Percentiles rank a stretch among this genome's conserved stretches.
phyloP scores from a whole-genome alignment of 805 yeast species.

The Metschnikowia drakensbergensis region DNA sequence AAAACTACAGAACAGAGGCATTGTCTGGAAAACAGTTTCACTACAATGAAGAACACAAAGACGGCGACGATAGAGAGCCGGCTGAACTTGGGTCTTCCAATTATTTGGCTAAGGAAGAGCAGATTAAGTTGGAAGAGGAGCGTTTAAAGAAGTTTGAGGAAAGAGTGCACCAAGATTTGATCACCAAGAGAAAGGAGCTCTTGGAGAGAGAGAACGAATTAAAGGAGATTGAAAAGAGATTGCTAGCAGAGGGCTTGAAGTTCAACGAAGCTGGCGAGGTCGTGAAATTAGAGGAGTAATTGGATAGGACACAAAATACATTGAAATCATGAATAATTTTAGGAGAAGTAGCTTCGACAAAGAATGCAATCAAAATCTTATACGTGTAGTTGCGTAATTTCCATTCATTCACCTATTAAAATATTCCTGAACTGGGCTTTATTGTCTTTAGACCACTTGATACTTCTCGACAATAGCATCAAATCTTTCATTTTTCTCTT shows the following conservation, averaged over 20 bases:
- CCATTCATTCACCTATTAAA: not conserved
- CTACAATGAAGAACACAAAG: conserved; percentile 21
- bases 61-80: conserved; percentile 8
- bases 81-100: conserved; percentile 19
- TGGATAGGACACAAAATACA: not conserved
- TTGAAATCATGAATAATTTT: not conserved
- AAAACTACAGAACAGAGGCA: conserved; percentile 85
- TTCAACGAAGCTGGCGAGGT: conserved; percentile 27
- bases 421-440: not conserved
- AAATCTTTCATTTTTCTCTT: conserved; percentile 60
- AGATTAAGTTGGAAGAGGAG: conserved; percentile 84
- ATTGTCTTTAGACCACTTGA: conserved; percentile 12
- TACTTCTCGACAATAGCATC: conserved; percentile 67
- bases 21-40: conserved; percentile 58
- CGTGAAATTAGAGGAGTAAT: conserved; percentile 16
- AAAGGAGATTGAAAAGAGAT: conserved; percentile 71
- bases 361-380: no score
- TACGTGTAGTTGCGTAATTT: no score
- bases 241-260: conserved; percentile 53
- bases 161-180: conserved; percentile 81
- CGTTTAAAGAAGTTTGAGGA: conserved; percentile 82
- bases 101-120: conserved; percentile 72
- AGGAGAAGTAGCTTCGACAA: not conserved
- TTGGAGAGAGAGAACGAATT: conserved; percentile 81
- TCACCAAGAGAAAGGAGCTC: conserved; percentile 76